phyloP scores from a whole-genome alignment of 768 basidiomycete genomes.

The Amanita rimosa region DNA sequence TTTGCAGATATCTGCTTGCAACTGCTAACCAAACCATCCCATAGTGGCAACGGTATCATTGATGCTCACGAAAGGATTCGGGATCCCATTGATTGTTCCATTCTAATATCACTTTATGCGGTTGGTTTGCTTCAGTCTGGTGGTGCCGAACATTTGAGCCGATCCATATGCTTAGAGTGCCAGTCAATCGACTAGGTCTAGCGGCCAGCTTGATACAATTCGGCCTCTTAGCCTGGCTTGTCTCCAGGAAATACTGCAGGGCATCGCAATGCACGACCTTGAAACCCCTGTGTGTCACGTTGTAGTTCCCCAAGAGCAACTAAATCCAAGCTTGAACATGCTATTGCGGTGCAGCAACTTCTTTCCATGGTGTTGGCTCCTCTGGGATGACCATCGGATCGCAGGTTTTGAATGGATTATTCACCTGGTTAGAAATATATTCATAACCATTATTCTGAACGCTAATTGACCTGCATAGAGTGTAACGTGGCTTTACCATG shows the following conservation, averaged over 20 bases:
- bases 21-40: slow-evolving; percentile 10
- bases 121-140: slow-evolving; percentile 14
- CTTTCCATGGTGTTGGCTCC: slow-evolving; percentile 54
- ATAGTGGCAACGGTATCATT: slow-evolving; percentile 4
- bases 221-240: slow-evolving; percentile 32
- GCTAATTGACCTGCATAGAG: not conserved
- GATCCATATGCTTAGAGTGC: not conserved
- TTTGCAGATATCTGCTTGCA: slow-evolving; percentile 9
- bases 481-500: not conserved
- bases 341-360: slow-evolving; percentile 49
- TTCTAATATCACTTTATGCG: slow-evolving; percentile 30
- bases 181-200: not conserved
- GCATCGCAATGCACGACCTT: slow-evolving; percentile 21
- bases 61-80: slow-evolving; percentile 11
- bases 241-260: slow-evolving; percentile 33
- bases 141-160: not conserved
- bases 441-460: not conserved
- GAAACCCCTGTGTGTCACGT: not conserved
- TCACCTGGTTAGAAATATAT: not conserved
- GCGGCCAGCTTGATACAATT: not conserved
- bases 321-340: slow-evolving; percentile 34
- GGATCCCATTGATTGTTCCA: slow-evolving; percentile 23
- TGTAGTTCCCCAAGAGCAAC: slow-evolving; percentile 11
- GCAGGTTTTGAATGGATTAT: slow-evolving; percentile 4
- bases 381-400: slow-evolving; percentile 36